Base-by-base conservation (phyloP, 176 grass and related monocot genomes). In the maize (Zea mays) region DNA sequence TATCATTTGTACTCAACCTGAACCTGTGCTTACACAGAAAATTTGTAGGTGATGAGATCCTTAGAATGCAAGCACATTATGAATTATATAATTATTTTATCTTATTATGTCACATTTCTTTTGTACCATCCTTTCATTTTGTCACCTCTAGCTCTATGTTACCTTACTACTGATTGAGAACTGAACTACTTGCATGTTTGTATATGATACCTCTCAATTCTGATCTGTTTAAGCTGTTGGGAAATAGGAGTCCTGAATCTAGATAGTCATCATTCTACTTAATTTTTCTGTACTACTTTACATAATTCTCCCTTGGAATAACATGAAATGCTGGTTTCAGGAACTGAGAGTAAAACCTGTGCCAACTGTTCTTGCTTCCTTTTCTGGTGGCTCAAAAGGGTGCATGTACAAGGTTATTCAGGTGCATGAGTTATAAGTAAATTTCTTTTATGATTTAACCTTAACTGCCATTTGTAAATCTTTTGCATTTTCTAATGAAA, bases 351-450 rank as follows among this genome's bases (percentile, higher is more conserved):
- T 74, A 71, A 90, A 82, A 37, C 85, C 85, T 55, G 78, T 83
- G 68, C 96, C 92, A 75, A 88, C 69, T 69, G 86, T 99, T 74
- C 74, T 99, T 19, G 79, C 79, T 46, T 85, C 90, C 40, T 95
- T 99, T 86, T 99, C 96, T 69, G 86, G 90, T 61, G 92, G 96
- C 59, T 93, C 90, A 79, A 90, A 91, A 56, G 87, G 87, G 78
- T 91, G 92, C 76, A 81, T 99, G 87, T 90, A 90, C 78, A 99
- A 93, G 83, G 77, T 90, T 92, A 81, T 99, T 90, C 92, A 93
- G 90, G 96, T 99, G 20, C 17, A 40, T 80, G 21, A 16, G 0
- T 71, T 8, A 16, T 71, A 13, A 20, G 11, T 70, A 49, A 4
- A 12, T 12, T 70, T 34, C 13, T 48, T 38, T 46, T 46, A 46